Evolutionary conservation across 2,329 filamentous ascomycete species (phyloP).

Genomic region (Amauroascus niger): DNA sequence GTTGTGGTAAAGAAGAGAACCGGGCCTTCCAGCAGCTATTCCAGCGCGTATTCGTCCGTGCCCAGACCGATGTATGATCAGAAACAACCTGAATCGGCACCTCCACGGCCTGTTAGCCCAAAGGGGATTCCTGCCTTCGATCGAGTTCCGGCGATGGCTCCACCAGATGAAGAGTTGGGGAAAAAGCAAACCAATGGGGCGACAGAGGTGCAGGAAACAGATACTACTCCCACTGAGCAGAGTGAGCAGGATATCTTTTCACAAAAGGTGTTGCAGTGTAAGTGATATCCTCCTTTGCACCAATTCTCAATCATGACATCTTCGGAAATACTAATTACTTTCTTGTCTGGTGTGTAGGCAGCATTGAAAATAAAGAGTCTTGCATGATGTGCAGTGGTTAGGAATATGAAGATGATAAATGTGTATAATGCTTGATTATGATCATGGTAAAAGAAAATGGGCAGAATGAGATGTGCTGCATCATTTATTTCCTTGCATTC

Average conservation of each 20-base stretch:
- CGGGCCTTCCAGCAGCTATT: conserved; percentile 48
- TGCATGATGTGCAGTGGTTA: conserved; percentile 98
- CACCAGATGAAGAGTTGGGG: conserved; percentile 57
- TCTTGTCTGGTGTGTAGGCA: conserved; percentile 45
- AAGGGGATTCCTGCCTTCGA: conserved; percentile 52
- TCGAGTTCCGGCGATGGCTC: conserved; percentile 48
- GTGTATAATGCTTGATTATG: neutral
- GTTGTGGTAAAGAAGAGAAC: conserved; percentile 59
- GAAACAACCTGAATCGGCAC: conserved; percentile 33
- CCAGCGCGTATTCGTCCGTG: conserved; percentile 50
- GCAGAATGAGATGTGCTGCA: neutral
- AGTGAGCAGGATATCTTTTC: conserved; percentile 87
- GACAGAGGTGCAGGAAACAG: conserved; percentile 18
- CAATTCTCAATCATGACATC: neutral
- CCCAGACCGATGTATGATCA: conserved; percentile 55
- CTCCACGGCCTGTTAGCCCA: conserved; percentile 54
- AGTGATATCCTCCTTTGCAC: conserved; percentile 34
- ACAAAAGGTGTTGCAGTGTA: conserved; percentile 79
- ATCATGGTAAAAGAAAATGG: neutral
- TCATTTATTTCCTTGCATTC: too few relatives aligned
- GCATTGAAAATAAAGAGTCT: conserved; percentile 91
- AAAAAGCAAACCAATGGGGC: conserved; percentile 38
- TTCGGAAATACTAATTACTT: conserved; percentile 22
- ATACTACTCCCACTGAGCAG: conserved; percentile 29
- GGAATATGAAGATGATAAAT: conserved; percentile 15